Percentiles rank a stretch among this genome's conserved stretches.
phyloP scores from a whole-genome alignment of 192 early-diverging fungal genomes.

The Globomyces pollinis-pini region DNA sequence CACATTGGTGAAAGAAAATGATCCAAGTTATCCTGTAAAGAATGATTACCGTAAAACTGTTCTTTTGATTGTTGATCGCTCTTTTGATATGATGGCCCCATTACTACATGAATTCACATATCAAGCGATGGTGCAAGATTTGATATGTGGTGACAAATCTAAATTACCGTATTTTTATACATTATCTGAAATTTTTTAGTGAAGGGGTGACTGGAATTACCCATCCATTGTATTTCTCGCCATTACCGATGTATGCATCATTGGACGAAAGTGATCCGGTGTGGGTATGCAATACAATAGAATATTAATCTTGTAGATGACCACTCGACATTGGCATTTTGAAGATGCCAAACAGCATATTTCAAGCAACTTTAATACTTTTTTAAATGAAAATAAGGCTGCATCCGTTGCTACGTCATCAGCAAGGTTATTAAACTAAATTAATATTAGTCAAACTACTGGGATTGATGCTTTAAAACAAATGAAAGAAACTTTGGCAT shows the following conservation, averaged over 20 bases:
- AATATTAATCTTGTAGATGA: too few relatives aligned
- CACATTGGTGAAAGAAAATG: background rate
- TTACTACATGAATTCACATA: slow-evolving; percentile 98
- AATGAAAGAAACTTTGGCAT: slow-evolving; percentile 78
- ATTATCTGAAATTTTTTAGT: slow-evolving; percentile 10
- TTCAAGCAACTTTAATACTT: slow-evolving; percentile 65
- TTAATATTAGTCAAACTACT: slow-evolving; percentile 20
- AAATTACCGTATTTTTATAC: slow-evolving; percentile 42
- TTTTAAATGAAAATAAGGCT: slow-evolving; percentile 71
- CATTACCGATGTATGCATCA: slow-evolving; percentile 19
- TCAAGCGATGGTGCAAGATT: slow-evolving; percentile 95
- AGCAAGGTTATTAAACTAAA: slow-evolving; percentile 4
- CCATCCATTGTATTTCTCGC: slow-evolving; percentile 5
- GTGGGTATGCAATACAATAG: slow-evolving; percentile 61
- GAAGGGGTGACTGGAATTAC: background rate
- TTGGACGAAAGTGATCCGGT: slow-evolving; percentile 75
- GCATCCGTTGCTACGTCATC: slow-evolving; percentile 28
- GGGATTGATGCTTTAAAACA: slow-evolving; percentile 64
- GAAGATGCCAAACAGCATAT: slow-evolving; percentile 69
- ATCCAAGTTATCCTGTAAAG: slow-evolving; percentile 8
- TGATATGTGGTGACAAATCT: slow-evolving; percentile 58
- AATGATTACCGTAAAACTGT: slow-evolving; percentile 51
- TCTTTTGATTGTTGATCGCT: slow-evolving; percentile 84
- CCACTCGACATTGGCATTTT: slow-evolving; percentile 79
- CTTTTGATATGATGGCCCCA: slow-evolving; percentile 82